Base-by-base conservation (phyloP, 306 rosid genomes). In the Quercus agrifolia region DNA sequence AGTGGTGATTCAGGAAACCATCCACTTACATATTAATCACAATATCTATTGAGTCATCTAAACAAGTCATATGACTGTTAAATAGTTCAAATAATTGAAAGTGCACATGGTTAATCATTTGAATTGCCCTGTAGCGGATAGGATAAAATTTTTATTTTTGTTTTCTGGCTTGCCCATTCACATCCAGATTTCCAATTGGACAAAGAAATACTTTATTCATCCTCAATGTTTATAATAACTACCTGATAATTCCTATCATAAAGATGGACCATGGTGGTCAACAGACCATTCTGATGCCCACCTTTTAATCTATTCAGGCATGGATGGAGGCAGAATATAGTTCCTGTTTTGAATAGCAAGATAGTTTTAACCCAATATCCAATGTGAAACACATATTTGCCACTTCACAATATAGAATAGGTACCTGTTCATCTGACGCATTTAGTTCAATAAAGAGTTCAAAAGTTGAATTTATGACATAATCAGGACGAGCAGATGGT, bases 401-500 rank as follows among this genome's bases (percentile, higher is more conserved):
- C 56, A 71, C 70, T 72, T 30, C n/a, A 77, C 66, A 76, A 81
- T 74, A 77, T 66, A 80, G 51, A 72, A 6, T 3, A 66, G 70
- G 56, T 86, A 95, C 99, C 96, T 93, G 99, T 66, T 95, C 97
- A 81, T 95, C 99, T 27, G 98, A 85, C 5, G 99, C 99, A 84
- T 95, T 95, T 62, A 95, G 86, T 77, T 95, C 99, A 76, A 95
- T 92, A 85, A 95, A 95, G 78, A 95, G 98, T 80, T 95, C 99
- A 82, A 95, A 95, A 73, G 99, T 95, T 64, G 99, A 91, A 83
- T 95, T 95, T 74, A 93, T 86, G 19, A 95, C 99, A 79, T 74
- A 95, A 54, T 95, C 99, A 21, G 99, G 97, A 57, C 98, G 97
- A 72, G 99, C 97, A 54, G 98, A 91, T 66, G 96, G 90, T 78